These are phyloP conservation scores for Berkeleyomyces rouxiae DNA, from an alignment of 2,329 filamentous ascomycete species.

Conservation along the genomic window DNA sequence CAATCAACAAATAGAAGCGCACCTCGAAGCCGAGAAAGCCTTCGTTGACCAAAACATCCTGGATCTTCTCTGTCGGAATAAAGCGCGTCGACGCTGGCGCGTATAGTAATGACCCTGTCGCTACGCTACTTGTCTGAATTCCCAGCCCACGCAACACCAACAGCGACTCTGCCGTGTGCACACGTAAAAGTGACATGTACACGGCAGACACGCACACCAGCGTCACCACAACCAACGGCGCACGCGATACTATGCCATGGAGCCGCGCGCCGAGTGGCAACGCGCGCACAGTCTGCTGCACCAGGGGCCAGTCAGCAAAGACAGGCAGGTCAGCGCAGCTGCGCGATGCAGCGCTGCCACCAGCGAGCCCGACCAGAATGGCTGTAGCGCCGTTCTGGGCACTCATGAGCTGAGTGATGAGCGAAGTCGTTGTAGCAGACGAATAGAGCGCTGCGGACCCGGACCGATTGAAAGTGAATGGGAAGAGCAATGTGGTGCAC, in stretches of 20 bases:
- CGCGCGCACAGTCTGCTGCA: slow-evolving; percentile 23
- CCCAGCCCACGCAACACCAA: slow-evolving; percentile 78
- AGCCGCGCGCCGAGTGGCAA: slow-evolving; percentile 26
- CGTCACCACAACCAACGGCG: slow-evolving; percentile 25
- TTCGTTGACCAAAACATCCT: slow-evolving; percentile 88
- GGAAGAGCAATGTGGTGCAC: slow-evolving; percentile 8
- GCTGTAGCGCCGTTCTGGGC: neutral
- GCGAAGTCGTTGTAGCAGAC: neutral
- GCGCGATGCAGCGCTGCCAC: slow-evolving; percentile 15
- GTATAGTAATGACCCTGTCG: slow-evolving; percentile 39
- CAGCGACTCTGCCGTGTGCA: slow-evolving; percentile 59
- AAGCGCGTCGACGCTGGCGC: slow-evolving; percentile 32
- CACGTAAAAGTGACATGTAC: slow-evolving; percentile 29
- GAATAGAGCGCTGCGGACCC: neutral
- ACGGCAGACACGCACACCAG: slow-evolving; percentile 21
- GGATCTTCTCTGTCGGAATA: slow-evolving; percentile 83
- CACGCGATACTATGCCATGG: slow-evolving; percentile 19
- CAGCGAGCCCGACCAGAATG: slow-evolving; percentile 7
- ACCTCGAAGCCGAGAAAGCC: slow-evolving; percentile 88
- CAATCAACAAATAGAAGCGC: slow-evolving; percentile 71
- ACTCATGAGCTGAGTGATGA: neutral
- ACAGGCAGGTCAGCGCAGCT: slow-evolving; percentile 18
- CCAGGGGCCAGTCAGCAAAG: slow-evolving; percentile 18
- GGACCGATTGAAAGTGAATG: neutral
- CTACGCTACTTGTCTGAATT: slow-evolving; percentile 64